These are phyloP conservation scores for Leishmania aethiopica DNA, from an alignment of 208 protist genomes.

Conservation along the genomic window DNA sequence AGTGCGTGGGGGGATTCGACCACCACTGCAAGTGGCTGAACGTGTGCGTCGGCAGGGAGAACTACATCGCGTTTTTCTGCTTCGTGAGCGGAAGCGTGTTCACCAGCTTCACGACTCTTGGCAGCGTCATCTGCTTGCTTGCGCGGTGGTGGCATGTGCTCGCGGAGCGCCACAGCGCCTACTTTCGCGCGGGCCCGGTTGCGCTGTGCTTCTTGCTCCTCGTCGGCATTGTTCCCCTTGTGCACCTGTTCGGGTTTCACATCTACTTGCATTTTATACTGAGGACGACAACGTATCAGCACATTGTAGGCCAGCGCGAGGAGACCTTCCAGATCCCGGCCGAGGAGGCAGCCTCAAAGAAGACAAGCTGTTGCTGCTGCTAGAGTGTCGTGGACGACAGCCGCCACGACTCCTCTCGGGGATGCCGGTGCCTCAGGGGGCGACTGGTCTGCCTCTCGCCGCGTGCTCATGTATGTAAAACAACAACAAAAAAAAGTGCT, in stretches of 20 bases:
- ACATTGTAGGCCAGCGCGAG: conserved; percentile 51
- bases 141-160: conserved; percentile 65
- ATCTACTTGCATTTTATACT: conserved; percentile 40
- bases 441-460: not conserved
- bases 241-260: conserved; percentile 74
- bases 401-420: not conserved
- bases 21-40: conserved; percentile 95
- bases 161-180: conserved; percentile 37
- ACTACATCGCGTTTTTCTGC: conserved; percentile 80
- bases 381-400: conserved; percentile 1
- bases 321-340: not conserved
- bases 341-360: not conserved
- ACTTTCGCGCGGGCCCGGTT: conserved; percentile 65
- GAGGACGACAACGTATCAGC: conserved; percentile 68
- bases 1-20: conserved; percentile 88
- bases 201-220: conserved; percentile 43
- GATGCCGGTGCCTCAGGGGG: not conserved
- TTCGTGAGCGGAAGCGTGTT: conserved; percentile 43
- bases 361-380: conserved; percentile 14
- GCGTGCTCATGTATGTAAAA: not conserved
- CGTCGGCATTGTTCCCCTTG: conserved; percentile 36
- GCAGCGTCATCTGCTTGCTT: conserved; percentile 44
- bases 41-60: conserved; percentile 82
- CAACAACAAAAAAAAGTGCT: not conserved
- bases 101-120: conserved; percentile 30